These are phyloP conservation scores for Nicotiana attenuata DNA, from an alignment of 257 asterid genomes.

Conservation along the genomic window DNA sequence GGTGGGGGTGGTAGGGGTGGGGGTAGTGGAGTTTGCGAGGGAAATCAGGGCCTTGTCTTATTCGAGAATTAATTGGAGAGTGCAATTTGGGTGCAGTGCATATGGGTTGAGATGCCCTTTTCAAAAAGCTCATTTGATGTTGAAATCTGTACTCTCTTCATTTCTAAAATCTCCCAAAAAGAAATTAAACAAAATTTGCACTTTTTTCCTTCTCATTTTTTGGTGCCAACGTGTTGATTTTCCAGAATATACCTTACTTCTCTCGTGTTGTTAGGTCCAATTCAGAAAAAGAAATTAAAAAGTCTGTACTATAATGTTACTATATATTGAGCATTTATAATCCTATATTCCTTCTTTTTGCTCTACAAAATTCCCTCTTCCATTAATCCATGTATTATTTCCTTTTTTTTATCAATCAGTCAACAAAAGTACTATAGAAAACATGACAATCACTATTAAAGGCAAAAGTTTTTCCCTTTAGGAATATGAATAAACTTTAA, in stretches of 20 bases:
- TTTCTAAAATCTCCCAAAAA: neutral
- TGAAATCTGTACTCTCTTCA: conserved; percentile 14
- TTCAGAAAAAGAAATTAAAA: neutral
- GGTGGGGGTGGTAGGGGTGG: neutral
- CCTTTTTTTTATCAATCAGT: neutral
- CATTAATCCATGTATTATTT: neutral
- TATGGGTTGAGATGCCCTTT: conserved; percentile 25
- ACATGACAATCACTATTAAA: neutral
- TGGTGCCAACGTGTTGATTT: neutral
- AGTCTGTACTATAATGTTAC: neutral
- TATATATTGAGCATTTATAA: neutral
- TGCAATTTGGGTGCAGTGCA: conserved; percentile 4
- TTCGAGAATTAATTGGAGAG: conserved; percentile 13
- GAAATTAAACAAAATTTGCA: neutral
- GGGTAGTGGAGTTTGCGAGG: conserved; percentile 10
- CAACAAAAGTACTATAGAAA: neutral
- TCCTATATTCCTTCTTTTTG: neutral
- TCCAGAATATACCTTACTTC: neutral
- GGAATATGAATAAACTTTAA: neutral
- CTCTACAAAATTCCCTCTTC: neutral
- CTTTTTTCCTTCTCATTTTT: neutral
- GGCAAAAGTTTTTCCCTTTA: neutral
- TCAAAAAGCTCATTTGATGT: conserved; percentile 20
- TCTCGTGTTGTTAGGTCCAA: neutral
- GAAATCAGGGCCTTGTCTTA: conserved; percentile 25